Base-by-base conservation (phyloP, 2,329 filamentous ascomycete species). In the Fusarium humuli region DNA sequence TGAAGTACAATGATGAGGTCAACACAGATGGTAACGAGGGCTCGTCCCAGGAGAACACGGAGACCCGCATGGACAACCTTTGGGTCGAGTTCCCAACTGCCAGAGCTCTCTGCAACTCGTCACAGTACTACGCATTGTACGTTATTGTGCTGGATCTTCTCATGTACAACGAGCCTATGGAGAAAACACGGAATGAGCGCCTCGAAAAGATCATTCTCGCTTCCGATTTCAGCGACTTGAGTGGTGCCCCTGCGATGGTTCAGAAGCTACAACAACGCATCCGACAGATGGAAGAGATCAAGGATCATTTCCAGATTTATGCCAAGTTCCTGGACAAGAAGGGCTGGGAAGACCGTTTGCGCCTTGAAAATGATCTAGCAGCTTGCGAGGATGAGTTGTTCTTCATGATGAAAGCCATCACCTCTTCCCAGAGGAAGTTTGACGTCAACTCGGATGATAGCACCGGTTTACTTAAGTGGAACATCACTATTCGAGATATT, bases 341-440 rank as follows among this genome's bases (percentile, higher is more conserved):
- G 76, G 94, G 94, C 16, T 98, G 95, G 94, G 90, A 96, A 77
- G 95, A 98, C 77, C 89, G 94, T 34, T 85, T 98, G 63, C 83
- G 91, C n/a, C 86, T 99, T 45, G 96, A 99, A 77, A 91, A 92
- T 54, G 96, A 99, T 77, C 84, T 99, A 53, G 89, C 93, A 12
- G 90, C 90, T 22, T 98, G 94, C 76, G 96, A 98, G 79, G 96
- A 99, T 75, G 97, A 99, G 79, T 82, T 99, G 11, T 99, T 99
- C 85, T 99, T 99, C 82, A 92, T 99, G 84, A 98, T 99, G 96
- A 98, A 99, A 76, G 97, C 96, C 41, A 99, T 99, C 78, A 99
- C 96, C 3, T 97, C 94, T 5, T 97, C 95, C 7, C 96, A 99
- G 80, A 87, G 94, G 64, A 96, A 94, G 77, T 90, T 90, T 69